phyloP scores from a whole-genome alignment of 768 basidiomycete species.

The Agrocybe praecox region DNA sequence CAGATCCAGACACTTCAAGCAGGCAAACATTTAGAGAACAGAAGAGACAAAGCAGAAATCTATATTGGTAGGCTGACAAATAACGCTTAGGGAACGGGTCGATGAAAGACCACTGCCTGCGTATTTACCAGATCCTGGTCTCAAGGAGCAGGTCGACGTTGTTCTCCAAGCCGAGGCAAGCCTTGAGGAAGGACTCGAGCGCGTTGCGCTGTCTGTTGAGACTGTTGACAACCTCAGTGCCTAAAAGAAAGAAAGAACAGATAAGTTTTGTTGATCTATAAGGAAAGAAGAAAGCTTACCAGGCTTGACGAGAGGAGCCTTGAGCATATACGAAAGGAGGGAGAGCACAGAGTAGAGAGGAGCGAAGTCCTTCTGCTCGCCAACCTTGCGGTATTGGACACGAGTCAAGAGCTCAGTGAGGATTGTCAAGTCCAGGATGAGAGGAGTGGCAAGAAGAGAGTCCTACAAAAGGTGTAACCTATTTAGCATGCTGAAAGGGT shows the following conservation, averaged over 20 bases:
- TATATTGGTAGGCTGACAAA: neutral
- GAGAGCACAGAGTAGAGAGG: constrained; percentile 92
- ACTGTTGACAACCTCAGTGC: constrained; percentile 93
- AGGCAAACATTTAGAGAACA: neutral
- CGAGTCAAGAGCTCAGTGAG: constrained; percentile 94
- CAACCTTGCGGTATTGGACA: constrained; percentile 77
- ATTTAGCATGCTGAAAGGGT: neutral
- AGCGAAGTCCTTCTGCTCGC: constrained; percentile 62
- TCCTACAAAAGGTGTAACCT: constrained; percentile 50
- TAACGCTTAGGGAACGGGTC: neutral
- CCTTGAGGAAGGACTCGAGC: constrained; percentile 92
- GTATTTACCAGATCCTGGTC: constrained; percentile 82
- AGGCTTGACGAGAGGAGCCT: constrained; percentile 96
- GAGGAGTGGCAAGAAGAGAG: constrained; percentile 92
- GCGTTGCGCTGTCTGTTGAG: constrained; percentile 94
- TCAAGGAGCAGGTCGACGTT: constrained; percentile 84
- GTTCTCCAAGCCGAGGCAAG: constrained; percentile 86
- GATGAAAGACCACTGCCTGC: neutral
- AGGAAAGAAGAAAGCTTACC: constrained; percentile 38
- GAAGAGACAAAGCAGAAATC: neutral
- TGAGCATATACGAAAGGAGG: constrained; percentile 95
- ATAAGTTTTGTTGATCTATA: too few species aligned
- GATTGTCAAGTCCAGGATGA: constrained; percentile 93
- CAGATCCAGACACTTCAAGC: too few species aligned
- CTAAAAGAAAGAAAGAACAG: constrained; percentile 29